Evolutionary conservation across 148 eudicot species (phyloP).

Genomic region (Dianthus caryophyllus): DNA sequence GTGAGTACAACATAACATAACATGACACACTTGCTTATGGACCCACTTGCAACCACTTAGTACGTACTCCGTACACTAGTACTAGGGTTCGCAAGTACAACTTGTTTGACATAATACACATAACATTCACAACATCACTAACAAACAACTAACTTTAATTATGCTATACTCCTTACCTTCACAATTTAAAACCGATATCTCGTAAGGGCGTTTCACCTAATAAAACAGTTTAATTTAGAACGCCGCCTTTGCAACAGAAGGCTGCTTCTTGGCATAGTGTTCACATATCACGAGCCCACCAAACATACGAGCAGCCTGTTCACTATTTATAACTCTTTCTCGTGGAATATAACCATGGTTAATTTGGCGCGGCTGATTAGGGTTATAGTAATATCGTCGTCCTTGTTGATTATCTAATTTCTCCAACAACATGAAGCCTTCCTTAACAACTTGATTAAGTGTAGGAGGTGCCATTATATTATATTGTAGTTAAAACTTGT

Average conservation of each 20-base stretch:
- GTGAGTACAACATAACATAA: background rate
- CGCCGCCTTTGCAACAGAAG: slow-evolving; percentile 13
- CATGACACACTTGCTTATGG: background rate
- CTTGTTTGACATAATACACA: background rate
- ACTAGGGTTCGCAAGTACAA: background rate
- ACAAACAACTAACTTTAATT: background rate
- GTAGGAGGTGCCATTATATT: slow-evolving; percentile 18
- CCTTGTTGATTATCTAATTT: slow-evolving; percentile 15
- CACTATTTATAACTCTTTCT: slow-evolving; percentile 9
- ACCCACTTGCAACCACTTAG: slow-evolving; percentile 6
- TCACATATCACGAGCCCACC: slow-evolving; percentile 20
- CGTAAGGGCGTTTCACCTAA: too few species aligned
- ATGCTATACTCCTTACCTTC: too few species aligned
- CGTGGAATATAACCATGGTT: background rate
- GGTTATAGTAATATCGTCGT: background rate
- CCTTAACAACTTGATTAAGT: slow-evolving; percentile 6
- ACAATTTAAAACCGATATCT: too few species aligned
- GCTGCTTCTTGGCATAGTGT: slow-evolving; percentile 16
- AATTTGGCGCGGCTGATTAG: slow-evolving; percentile 8
- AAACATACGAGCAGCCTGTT: slow-evolving; percentile 15
- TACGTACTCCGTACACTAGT: slow-evolving; percentile 13
- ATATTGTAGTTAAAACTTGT: background rate
- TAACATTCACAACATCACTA: background rate
- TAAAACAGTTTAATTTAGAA: background rate
- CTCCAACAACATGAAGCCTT: slow-evolving; percentile 17